Evolutionary conservation across 2,329 filamentous ascomycete genomes (phyloP).

Genomic region (Escovopsis sp.): DNA sequence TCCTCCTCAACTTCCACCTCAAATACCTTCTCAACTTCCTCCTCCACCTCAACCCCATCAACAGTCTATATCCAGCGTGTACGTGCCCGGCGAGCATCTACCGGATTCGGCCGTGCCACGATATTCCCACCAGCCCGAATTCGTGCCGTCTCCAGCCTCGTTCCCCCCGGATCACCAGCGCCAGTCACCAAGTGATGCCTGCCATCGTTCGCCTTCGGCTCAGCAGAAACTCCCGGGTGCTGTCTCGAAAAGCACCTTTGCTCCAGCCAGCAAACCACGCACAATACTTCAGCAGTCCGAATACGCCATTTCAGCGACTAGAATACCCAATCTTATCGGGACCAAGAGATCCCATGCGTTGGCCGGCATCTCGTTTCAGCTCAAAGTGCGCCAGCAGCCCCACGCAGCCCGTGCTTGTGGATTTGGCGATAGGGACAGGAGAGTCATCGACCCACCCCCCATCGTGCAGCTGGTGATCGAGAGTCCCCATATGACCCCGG

Average conservation of each 20-base stretch:
- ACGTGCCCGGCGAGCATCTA: not conserved
- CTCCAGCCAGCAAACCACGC: not conserved
- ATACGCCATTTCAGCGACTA: not conserved
- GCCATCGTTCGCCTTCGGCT: no score
- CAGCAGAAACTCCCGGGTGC: no score
- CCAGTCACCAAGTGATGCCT: no score
- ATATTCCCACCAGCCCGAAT: not conserved
- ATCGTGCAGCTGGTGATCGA: constrained; percentile 61
- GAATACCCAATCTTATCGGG: constrained; percentile 15
- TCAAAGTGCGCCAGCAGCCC: constrained; percentile 58
- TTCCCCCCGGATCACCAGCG: not conserved
- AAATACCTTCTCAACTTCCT: not conserved
- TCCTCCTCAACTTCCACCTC: not conserved
- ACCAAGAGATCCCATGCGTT: constrained; percentile 8
- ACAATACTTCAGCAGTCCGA: not conserved
- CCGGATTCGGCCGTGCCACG: not conserved
- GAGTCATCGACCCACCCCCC: constrained; percentile 71
- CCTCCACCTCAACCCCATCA: constrained; percentile 1
- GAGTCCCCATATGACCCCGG: constrained; percentile 36
- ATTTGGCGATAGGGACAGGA: constrained; percentile 67
- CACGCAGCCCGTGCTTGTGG: constrained; percentile 66
- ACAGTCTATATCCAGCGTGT: not conserved
- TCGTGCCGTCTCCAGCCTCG: not conserved
- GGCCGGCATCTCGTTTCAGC: constrained; percentile 14
- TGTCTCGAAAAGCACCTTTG: no score